Conservation (phyloP, 75 land plant genomes). For the Pinus tabuliformis region DNA sequence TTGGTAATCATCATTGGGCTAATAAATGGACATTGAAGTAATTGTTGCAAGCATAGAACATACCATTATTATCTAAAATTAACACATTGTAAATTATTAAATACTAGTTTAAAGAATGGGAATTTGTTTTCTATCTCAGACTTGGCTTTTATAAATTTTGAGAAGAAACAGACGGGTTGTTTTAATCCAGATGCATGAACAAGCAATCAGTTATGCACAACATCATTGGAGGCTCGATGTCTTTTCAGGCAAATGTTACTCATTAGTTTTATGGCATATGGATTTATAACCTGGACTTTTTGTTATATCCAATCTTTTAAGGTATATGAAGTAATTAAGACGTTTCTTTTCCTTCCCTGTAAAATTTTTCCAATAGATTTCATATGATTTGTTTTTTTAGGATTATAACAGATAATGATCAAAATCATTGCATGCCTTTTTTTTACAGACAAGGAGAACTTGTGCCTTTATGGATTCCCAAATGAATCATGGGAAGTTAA, state of each 20-base stretch:
- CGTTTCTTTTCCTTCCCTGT: not conserved
- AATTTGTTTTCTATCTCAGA: not conserved
- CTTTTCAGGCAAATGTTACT: not conserved
- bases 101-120: not conserved
- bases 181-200: not conserved
- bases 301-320: not conserved
- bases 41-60: no score
- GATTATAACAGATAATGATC: not conserved
- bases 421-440: not conserved
- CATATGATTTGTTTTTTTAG: no score
- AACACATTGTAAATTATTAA: not conserved
- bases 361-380: not conserved
- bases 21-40: no score
- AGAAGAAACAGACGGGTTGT: not conserved
- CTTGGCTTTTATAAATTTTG: not conserved
- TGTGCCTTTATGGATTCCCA: conserved; percentile 66
- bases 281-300: not conserved
- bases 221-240: not conserved
- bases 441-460: conserved; percentile 61
- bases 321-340: not conserved
- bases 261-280: not conserved
- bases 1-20: no score
- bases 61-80: no score
- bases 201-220: not conserved
- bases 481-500: conserved; percentile 71